These are phyloP conservation scores for Candida takata DNA, from an alignment of 805 yeast genomes.

Conservation along the genomic window DNA sequence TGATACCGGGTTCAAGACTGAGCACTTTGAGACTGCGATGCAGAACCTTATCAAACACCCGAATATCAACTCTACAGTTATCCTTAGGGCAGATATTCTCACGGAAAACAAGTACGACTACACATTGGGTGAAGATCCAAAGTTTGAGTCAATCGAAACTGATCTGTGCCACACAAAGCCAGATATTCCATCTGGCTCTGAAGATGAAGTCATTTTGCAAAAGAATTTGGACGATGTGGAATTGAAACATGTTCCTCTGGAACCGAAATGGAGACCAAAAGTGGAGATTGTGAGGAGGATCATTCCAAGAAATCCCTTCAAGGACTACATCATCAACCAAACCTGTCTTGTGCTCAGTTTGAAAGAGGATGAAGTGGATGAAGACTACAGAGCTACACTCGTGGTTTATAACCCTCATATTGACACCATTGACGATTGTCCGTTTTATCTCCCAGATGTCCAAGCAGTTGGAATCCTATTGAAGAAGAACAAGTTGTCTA, in stretches of 20 bases:
- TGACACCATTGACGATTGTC: constrained; percentile 48
- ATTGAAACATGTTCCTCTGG: constrained; percentile 27
- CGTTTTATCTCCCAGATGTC: constrained; percentile 87
- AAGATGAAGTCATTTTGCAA: constrained; percentile 21
- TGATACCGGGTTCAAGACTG: constrained; percentile 39
- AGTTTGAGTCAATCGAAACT: constrained; percentile 18
- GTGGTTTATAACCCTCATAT: constrained; percentile 80
- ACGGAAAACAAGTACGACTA: constrained; percentile 40
- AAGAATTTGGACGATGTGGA: constrained; percentile 36
- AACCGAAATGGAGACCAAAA: constrained; percentile 27
- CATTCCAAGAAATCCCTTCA: constrained; percentile 86
- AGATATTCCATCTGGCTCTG: constrained; percentile 24
- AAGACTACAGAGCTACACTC: constrained; percentile 35
- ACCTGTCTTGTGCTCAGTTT: constrained; percentile 55
- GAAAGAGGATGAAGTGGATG: constrained; percentile 17
- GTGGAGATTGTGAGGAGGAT: constrained; percentile 69
- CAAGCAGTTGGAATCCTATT: constrained; percentile 67
- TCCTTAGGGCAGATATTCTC: constrained; percentile 79
- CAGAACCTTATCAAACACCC: constrained; percentile 73
- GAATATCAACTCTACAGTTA: constrained; percentile 85
- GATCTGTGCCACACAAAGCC: constrained; percentile 25
- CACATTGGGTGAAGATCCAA: constrained; percentile 18
- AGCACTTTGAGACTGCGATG: constrained; percentile 73
- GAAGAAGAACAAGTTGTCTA: constrained; percentile 41
- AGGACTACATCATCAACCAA: constrained; percentile 78